phyloP scores from a whole-genome alignment of 2,329 filamentous ascomycete species.

The Pyrenophora graminea region DNA sequence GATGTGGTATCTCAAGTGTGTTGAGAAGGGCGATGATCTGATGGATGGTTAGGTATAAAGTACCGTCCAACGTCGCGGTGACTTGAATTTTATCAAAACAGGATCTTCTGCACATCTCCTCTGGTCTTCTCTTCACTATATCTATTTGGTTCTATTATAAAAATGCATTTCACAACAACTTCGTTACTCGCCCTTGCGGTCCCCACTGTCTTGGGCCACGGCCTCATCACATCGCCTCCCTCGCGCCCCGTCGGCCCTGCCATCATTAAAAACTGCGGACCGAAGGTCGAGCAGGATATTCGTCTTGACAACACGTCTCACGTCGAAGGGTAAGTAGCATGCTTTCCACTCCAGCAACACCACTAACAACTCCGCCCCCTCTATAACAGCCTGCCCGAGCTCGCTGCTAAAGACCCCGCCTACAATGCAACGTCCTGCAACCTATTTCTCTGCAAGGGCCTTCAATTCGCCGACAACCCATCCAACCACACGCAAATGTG shows the following conservation, averaged over 20 bases:
- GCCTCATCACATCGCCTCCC: conserved; percentile 56
- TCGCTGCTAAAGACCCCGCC: conserved; percentile 37
- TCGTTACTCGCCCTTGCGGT: conserved; percentile 16
- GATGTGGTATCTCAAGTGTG: neutral
- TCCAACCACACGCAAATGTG: conserved; percentile 56
- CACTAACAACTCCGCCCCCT: too few relatives aligned
- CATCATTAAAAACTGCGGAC: conserved; percentile 57
- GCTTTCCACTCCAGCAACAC: too few relatives aligned
- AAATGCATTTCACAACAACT: conserved; percentile 18
- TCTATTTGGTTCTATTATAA: too few relatives aligned
- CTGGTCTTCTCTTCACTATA: conserved; percentile 4
- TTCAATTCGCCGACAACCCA: conserved; percentile 62
- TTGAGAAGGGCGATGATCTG: neutral
- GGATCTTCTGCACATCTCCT: neutral
- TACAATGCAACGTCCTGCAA: conserved; percentile 55
- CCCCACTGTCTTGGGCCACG: conserved; percentile 50
- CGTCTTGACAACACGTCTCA: conserved; percentile 49
- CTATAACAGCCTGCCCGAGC: conserved; percentile 33
- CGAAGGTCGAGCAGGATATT: conserved; percentile 58
- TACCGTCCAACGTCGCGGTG: neutral
- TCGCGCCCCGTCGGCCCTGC: conserved; percentile 57
- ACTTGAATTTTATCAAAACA: neutral
- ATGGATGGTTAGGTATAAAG: neutral
- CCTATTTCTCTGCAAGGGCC: conserved; percentile 62
- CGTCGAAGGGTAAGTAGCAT: conserved; percentile 43